Conservation (phyloP, 2,329 filamentous ascomycete genomes). For the Aspergillus pseudoterreus region DNA sequence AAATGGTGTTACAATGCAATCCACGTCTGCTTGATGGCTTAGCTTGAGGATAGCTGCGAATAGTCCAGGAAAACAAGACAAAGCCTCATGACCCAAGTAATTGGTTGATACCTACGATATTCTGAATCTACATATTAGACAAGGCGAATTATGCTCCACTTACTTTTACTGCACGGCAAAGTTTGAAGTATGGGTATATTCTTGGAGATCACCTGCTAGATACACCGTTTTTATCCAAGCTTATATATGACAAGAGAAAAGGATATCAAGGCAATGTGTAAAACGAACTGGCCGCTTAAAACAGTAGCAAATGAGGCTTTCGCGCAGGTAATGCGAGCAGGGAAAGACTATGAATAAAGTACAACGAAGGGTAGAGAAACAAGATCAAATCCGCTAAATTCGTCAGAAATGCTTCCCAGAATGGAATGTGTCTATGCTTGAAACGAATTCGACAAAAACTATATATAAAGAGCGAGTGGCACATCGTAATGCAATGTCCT, state of each 20-base stretch:
- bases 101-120: too few species aligned
- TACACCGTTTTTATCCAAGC: too few species aligned
- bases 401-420: constrained; percentile 7
- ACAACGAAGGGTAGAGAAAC: not conserved
- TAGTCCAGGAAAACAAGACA: too few species aligned
- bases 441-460: constrained; percentile 3
- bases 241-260: not conserved
- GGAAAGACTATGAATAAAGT: constrained; percentile 1
- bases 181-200: too few species aligned
- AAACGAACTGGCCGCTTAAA: not conserved
- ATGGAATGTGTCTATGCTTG: constrained; percentile 4
- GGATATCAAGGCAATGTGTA: not conserved
- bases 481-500: constrained; percentile 9
- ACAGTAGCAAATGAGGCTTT: not conserved
- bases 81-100: too few species aligned
- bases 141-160: too few species aligned
- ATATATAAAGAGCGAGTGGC: constrained; percentile 2
- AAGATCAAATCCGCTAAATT: constrained; percentile 9
- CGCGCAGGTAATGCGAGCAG: not conserved
- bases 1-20: constrained; percentile 1
- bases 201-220: too few species aligned
- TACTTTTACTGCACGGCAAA: too few species aligned
- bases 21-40: not conserved
- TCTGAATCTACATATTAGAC: too few species aligned
- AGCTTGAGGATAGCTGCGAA: too few species aligned